phyloP scores from a whole-genome alignment of 768 basidiomycete species.

The Russula dissimulans region DNA sequence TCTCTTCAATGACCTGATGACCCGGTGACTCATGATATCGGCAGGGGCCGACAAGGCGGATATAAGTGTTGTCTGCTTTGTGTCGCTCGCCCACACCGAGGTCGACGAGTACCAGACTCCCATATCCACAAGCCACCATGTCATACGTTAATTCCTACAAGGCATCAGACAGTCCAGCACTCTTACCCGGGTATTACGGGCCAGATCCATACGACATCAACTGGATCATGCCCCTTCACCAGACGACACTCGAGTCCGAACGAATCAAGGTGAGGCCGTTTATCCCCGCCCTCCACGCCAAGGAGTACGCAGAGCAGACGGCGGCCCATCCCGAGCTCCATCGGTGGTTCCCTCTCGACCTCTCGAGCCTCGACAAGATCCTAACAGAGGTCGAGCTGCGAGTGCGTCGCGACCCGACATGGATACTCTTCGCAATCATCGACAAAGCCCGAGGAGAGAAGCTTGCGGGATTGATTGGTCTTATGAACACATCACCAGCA shows the following conservation, averaged over 20 bases:
- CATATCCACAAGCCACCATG: background rate
- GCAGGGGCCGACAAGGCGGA: too few relatives aligned
- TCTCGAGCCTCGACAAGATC: constrained; percentile 18
- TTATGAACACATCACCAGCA: constrained; percentile 21
- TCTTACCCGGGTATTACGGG: constrained; percentile 19
- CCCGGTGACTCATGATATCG: too few relatives aligned
- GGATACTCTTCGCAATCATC: constrained; percentile 31
- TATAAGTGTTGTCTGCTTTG: too few relatives aligned
- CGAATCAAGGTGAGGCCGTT: constrained; percentile 34
- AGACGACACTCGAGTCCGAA: constrained; percentile 27
- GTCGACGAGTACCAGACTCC: too few relatives aligned
- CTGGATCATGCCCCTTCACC: constrained; percentile 29
- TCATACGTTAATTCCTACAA: constrained; percentile 12
- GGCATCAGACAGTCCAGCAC: background rate
- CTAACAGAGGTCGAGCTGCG: constrained; percentile 20
- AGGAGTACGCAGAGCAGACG: constrained; percentile 24
- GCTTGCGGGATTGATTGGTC: constrained; percentile 32
- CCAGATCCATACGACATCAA: constrained; percentile 33
- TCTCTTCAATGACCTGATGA: too few relatives aligned
- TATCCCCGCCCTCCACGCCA: constrained; percentile 30
- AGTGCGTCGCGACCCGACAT: constrained; percentile 18
- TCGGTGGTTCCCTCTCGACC: constrained; percentile 28
- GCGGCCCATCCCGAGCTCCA: constrained; percentile 24
- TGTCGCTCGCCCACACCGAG: too few relatives aligned
- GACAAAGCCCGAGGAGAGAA: constrained; percentile 31